phyloP scores from a whole-genome alignment of 768 basidiomycete species.

The Gloeopeniophorella convolvens region DNA sequence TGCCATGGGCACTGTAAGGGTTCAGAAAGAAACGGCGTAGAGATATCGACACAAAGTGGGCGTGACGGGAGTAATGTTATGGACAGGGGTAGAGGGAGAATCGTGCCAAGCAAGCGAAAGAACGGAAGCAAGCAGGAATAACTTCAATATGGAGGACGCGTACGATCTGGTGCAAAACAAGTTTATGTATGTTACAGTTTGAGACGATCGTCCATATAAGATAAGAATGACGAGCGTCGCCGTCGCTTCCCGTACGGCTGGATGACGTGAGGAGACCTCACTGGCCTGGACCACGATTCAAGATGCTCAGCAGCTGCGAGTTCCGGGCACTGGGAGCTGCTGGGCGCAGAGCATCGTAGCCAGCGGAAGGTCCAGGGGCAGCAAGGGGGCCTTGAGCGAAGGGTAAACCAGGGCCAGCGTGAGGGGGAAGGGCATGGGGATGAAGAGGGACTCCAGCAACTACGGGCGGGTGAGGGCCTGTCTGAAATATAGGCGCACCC shows the following conservation, averaged over 20 bases:
- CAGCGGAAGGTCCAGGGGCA: slow-evolving; percentile 2
- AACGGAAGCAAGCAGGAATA: slow-evolving; percentile 11
- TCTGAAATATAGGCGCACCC: slow-evolving; percentile 7
- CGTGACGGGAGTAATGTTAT: background rate
- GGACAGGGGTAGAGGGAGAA: background rate
- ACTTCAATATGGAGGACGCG: slow-evolving; percentile 12
- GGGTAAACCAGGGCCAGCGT: background rate
- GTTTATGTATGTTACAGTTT: slow-evolving; percentile 15
- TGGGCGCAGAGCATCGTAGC: background rate
- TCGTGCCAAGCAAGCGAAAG: slow-evolving; percentile 10
- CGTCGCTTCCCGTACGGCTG: background rate
- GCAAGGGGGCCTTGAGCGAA: background rate
- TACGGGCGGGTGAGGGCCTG: slow-evolving; percentile 12
- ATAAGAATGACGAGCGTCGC: slow-evolving; percentile 2
- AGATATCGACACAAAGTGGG: slow-evolving; percentile 1
- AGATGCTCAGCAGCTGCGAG: slow-evolving; percentile 11
- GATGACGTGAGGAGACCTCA: slow-evolving; percentile 5
- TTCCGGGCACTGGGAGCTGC: background rate
- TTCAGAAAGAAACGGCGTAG: background rate
- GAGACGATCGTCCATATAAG: slow-evolving; percentile 17
- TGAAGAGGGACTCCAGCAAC: slow-evolving; percentile 4
- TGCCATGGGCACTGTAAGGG: slow-evolving; percentile 3
- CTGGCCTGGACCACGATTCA: slow-evolving; percentile 15
- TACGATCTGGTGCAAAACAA: slow-evolving; percentile 13
- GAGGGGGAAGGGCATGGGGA: slow-evolving; percentile 15